Evolutionary conservation across 2,329 filamentous ascomycete species (phyloP), one percentile per base, ranked within the genome.

Genomic region (Hypoxylon sp.): DNA sequence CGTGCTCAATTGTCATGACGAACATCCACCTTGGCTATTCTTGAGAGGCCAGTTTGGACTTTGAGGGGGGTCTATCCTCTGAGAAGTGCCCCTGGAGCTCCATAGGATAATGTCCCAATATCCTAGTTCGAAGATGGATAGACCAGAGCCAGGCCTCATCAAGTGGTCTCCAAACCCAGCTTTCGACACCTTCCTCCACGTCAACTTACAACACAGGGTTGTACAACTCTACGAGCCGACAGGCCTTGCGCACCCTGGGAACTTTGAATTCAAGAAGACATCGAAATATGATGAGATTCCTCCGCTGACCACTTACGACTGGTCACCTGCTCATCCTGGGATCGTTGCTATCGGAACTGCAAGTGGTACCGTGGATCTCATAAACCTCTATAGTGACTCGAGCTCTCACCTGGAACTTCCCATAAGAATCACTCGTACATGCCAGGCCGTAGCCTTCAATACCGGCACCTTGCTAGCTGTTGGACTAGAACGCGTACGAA

Each of bases 361-460:
- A 13, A 90, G 89, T 42, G 93, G 93, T 53, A 88, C 94, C 62
- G 91, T 94, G 70, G 91, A 92, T 70, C 82, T 97, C 19, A 81
- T 96, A 62, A 87, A 90, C 67, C 86, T 96, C 52, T 90, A 94
- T 75, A 89, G 92, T 73, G 87, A 88, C 71, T 90, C 86, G 58
- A 93, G 87, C 74, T 87, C 85, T 35, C 88, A 87, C 71, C 77
- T 88, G 53, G 88, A 91, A 54, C 88, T 94, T 67, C 88, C 88
- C 19, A 86, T 94, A 51, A 93, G 92, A 77, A 89, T 94, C 78
- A 88, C 92, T 59, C 87, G 93, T 48, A 91, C 91, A 47, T 95
- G 92, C 74, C 93, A 95, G 74, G 92, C 92, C 0, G 92, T 96
- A 44, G 90, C 92, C 3, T 94, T 96, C 81, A 95, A 90, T 75